Conservation (phyloP, 306 rosid species). For the Erythrophleum fordii region DNA sequence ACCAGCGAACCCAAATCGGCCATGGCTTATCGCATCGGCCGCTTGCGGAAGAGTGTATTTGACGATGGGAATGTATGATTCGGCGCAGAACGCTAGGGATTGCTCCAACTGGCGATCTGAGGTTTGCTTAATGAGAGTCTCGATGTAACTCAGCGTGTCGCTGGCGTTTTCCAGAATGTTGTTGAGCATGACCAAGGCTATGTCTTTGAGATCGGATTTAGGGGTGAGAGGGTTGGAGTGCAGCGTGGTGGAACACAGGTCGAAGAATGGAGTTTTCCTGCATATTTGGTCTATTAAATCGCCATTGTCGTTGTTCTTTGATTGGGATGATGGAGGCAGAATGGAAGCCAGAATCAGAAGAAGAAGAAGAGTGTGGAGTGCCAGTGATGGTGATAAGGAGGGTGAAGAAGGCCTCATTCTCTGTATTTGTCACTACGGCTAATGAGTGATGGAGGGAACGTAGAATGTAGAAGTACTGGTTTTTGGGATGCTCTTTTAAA, state of each 20-base stretch:
- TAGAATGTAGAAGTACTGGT: too few species aligned
- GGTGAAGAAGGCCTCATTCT: neutral
- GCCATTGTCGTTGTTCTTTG: neutral
- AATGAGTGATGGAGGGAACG: too few species aligned
- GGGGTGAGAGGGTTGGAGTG: conserved; percentile 46
- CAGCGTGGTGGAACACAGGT: conserved; percentile 50
- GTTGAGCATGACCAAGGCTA: conserved; percentile 44
- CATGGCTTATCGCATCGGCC: conserved; percentile 54
- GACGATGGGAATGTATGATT: conserved; percentile 71
- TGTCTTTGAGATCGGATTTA: conserved; percentile 43
- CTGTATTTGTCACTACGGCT: too few species aligned
- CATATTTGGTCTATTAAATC: conserved; percentile 46
- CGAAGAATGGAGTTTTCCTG: conserved; percentile 53
- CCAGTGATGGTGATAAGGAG: too few species aligned
- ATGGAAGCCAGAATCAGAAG: conserved; percentile 12
- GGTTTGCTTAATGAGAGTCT: conserved; percentile 40
- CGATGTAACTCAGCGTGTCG: conserved; percentile 49
- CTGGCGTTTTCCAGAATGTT: conserved; percentile 44
- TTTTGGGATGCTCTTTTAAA: too few species aligned
- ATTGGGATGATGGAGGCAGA: conserved; percentile 29
- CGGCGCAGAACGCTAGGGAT: conserved; percentile 75
- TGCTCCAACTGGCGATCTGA: conserved; percentile 48
- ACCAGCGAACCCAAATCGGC: conserved; percentile 64
- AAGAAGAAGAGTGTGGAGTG: neutral
- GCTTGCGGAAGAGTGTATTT: conserved; percentile 77